A percentile compares a stretch with the other conserved stretches of the same genome.
Conservation (phyloP, 306 rosid genomes). For the Prunus mongolica region DNA sequence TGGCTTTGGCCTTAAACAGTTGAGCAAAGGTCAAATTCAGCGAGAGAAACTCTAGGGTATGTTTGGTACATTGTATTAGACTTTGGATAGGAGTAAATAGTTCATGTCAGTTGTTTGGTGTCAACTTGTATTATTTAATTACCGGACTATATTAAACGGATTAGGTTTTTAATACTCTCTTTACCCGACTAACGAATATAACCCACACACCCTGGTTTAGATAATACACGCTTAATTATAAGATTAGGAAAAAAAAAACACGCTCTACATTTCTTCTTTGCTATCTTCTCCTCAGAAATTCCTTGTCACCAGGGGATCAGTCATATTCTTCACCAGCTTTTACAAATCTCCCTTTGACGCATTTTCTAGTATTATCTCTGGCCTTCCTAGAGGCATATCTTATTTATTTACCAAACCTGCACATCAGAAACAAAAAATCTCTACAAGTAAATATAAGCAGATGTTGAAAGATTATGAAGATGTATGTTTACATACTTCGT, state of each 20-base stretch:
- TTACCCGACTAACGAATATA: no score
- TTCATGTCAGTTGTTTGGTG: no score
- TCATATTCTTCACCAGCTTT: conserved; percentile 81
- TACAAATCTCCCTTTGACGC: conserved; percentile 88
- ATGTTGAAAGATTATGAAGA: no score
- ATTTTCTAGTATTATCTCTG: conserved; percentile 88
- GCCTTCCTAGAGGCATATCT: conserved; percentile 90
- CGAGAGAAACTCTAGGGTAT: not conserved
- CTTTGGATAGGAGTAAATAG: no score
- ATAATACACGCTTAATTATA: not conserved
- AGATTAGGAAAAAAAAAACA: no score
- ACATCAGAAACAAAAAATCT: conserved; percentile 22
- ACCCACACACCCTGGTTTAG: no score
- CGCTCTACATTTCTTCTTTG: no score
- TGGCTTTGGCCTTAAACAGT: not conserved
- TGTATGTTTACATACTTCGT: no score
- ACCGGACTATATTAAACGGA: no score
- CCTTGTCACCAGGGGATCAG: conserved; percentile 50
- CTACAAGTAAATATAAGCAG: not conserved
- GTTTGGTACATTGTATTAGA: no score
- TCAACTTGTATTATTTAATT: no score
- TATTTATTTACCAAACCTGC: conserved; percentile 91
- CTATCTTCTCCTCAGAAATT: not conserved
- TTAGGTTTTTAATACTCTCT: no score
- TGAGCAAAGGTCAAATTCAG: not conserved